A percentile compares a stretch with the other conserved stretches of the same genome.
phyloP scores from a whole-genome alignment of 345 rosid species.

The Eucalyptus brandiana region DNA sequence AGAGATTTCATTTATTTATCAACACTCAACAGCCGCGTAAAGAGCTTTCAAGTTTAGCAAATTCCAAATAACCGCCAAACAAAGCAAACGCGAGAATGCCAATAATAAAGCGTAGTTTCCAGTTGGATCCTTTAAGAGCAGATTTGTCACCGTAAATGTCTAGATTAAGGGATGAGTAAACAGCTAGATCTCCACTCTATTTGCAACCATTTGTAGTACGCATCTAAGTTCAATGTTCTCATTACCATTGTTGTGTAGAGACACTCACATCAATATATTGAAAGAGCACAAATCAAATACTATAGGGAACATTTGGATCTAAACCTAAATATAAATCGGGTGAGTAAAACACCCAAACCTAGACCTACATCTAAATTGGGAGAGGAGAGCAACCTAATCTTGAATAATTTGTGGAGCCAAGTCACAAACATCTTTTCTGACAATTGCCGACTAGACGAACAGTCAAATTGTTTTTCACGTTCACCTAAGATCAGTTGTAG shows the following conservation, averaged over 20 bases:
- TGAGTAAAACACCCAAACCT: not conserved
- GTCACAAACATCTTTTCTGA: not conserved
- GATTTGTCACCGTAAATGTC: not conserved
- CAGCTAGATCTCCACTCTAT: too few species aligned
- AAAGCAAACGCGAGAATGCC: not conserved
- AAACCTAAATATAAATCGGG: too few species aligned
- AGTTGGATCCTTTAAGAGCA: too few species aligned
- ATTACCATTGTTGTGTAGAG: too few species aligned
- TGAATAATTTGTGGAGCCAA: fast-evolving
- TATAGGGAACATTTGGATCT: fast-evolving
- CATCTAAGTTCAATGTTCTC: not conserved
- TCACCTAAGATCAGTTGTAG: not conserved
- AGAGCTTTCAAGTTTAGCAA: not conserved
- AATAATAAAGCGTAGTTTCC: not conserved
- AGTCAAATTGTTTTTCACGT: not conserved
- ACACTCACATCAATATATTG: fast-evolving
- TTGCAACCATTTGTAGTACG: fast-evolving
- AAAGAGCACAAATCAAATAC: too few species aligned
- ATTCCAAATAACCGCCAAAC: not conserved
- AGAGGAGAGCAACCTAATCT: not conserved
- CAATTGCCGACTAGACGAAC: fast-evolving
- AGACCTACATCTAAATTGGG: fast-evolving
- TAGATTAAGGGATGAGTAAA: not conserved
- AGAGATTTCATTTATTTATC: not conserved
- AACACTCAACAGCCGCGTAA: not conserved